Conservation (phyloP, 345 rosid genomes). For the Toxicodendron radicans region DNA sequence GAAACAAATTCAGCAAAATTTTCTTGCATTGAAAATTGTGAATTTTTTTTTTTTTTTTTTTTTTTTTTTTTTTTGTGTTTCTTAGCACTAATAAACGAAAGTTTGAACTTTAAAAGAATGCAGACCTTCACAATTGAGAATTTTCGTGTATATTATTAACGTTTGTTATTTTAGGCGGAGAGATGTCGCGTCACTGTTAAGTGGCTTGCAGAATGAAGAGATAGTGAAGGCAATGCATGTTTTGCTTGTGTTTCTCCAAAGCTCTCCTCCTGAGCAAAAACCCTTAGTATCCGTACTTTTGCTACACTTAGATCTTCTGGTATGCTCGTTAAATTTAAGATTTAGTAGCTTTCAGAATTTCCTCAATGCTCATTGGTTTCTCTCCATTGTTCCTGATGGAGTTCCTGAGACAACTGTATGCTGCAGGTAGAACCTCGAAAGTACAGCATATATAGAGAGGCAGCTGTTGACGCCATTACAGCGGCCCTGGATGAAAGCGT, state of each 20-base stretch:
- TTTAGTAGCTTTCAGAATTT: neutral
- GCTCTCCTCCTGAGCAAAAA: constrained; percentile 34
- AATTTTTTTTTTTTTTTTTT: no score
- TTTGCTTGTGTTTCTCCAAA: constrained; percentile 46
- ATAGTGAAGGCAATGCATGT: constrained; percentile 41
- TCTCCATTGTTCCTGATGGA: neutral
- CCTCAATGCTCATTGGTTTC: neutral
- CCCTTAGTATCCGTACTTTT: constrained; percentile 51
- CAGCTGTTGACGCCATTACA: constrained; percentile 54
- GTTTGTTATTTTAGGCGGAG: constrained; percentile 38
- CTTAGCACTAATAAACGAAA: no score
- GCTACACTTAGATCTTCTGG: constrained; percentile 52
- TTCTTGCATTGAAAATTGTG: no score
- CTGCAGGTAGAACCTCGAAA: constrained; percentile 49
- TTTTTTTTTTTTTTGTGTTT: no score
- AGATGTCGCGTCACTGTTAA: constrained; percentile 31
- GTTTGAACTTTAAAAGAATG: neutral
- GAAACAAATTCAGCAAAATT: no score
- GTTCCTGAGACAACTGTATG: constrained; percentile 11
- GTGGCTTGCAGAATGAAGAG: constrained; percentile 40
- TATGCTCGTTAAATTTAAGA: constrained; percentile 18
- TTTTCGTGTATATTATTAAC: neutral
- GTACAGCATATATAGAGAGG: constrained; percentile 50
- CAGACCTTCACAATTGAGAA: neutral
- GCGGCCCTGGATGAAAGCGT: constrained; percentile 40